Conservation (phyloP, 805 yeast species). For the Wickerhamomyces bisporus region DNA sequence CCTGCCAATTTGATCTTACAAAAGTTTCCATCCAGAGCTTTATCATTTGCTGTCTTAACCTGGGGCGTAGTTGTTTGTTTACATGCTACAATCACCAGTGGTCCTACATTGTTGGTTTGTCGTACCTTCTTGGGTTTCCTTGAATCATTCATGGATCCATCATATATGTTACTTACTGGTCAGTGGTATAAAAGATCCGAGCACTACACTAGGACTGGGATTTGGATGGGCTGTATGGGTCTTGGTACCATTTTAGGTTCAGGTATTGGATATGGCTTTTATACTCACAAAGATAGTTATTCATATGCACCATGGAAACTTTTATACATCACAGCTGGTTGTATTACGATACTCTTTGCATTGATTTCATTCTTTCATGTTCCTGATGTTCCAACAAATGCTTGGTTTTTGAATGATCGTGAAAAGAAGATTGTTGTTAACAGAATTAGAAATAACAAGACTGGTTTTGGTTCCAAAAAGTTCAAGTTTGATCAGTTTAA, state of each 20-base stretch:
- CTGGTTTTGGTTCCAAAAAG: conserved; percentile 40
- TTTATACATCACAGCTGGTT: conserved; percentile 47
- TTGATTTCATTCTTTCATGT: conserved; percentile 33
- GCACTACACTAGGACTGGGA: conserved; percentile 30
- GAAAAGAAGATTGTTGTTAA: conserved; percentile 36
- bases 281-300: conserved; percentile 25
- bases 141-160: conserved; percentile 41
- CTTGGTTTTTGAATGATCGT: conserved; percentile 32
- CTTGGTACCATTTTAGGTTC: conserved; percentile 41
- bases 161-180: conserved; percentile 40
- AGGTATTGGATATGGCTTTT: conserved; percentile 43
- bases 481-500: conserved; percentile 41
- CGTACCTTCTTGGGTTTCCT: conserved; percentile 37
- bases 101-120: conserved; percentile 37
- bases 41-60: conserved; percentile 27
- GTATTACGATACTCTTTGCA: conserved; percentile 43
- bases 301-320: conserved; percentile 45
- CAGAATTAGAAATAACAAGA: conserved; percentile 38
- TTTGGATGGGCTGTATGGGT: conserved; percentile 40
- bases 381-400: conserved; percentile 40
- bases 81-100: conserved; percentile 29
- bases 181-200: conserved; percentile 42
- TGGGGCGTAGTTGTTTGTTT: conserved; percentile 35
- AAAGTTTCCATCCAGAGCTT: conserved; percentile 35
- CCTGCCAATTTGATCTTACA: conserved; percentile 40